Evolutionary conservation across 805 yeast species (phyloP), one percentile per base, ranked within the genome.

Genomic region (Kazachstania kunashirensis): DNA sequence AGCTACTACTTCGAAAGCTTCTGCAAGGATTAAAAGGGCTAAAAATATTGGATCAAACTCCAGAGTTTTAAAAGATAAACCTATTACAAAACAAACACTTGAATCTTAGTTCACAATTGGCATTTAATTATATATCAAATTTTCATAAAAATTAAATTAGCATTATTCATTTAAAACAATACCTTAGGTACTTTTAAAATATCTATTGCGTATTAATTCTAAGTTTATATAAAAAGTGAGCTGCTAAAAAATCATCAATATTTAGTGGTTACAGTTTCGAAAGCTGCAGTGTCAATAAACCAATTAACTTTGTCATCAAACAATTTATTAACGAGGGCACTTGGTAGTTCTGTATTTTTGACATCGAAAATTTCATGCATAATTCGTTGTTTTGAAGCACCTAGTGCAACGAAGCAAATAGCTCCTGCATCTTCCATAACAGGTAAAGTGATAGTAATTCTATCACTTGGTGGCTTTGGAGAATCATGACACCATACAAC

Each of bases 391-490:
- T 88, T 88, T 24, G 82, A 79, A 9, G 80, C 79, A 40, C 96
- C 96, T 57, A 84, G 88, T 12, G 95, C 95, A 32, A 85, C 88
- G 61, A 86, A 86, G 2, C 84, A 79, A 48, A 86, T 74, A 33
- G 50, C 42, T 14, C 47, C 45, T n/a, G 67, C 50, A 8, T 53
- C 45, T 37, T 66, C 68, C 48, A 86, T 68, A 3, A 79, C 79
- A 6, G 89, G 88, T 61, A 84, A 75, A 6, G 96, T 86, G 57
- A 86, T 67, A 3, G 95, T 84, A 61, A 86, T 82, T 67, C 96
- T 77, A 67, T 88, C 77, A 57, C 88, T 79, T 28, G 96, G 96
- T 23, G 94, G 95, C 62, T 88, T 88, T 58, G 96, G 96, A 9
- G 94, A 82, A 57, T 86, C 89, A 34, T 70, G 67, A 44, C 88